Evolutionary conservation across 1,284 basidiomycete genomes (phyloP), one percentile per base, ranked within the genome.

Genomic region (Microbotryum intermedium): DNA sequence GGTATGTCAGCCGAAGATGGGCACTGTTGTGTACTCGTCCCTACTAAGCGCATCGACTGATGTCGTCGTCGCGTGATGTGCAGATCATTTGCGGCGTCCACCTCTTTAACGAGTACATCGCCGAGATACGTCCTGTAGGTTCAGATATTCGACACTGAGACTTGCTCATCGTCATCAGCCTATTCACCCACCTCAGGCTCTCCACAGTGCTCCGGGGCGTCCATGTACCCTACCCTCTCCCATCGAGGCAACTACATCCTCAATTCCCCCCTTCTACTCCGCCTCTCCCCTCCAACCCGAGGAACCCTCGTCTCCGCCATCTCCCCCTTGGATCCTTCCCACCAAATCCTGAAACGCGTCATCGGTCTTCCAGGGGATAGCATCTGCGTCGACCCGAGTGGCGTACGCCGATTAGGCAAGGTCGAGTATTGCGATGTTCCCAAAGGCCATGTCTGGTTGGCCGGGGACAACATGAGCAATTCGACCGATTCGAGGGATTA

Each of bases 281-380:
- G 55, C 29, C 53, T 60, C 39, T 47, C 42, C 0, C 66, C 65
- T 2, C 53, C 69, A 34, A 46, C 50, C 4, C 81, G 90, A 53
- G 94, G 94, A 48, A 90, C 95, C 71, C 77, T 98, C 52, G 79
- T 95, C 59, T 84, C 86, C 13, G 80, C 88, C 46, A 78, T 80
- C 51, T 90, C 87, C 2, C 92, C 92, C 6, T 74, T 84, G 49
- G 80, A 86, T 66, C 87, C 87, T 0, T 75, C 76, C 1, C 80
- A 82, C 50, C 78, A 84, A 26, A 83, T 97, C 25, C 53, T 68
- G 9, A 98, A 98, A 77, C 84, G 94, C 46, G 79, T 98, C 18
- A 79, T 97, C 23, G 94, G 91, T 0, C 76, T 98, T 21, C 86
- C 90, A 23, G 94, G 94, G 2, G 94, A 98, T 74, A 77, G 86